Percentiles rank a stretch among this genome's conserved stretches.
phyloP scores from a whole-genome alignment of 2,329 filamentous ascomycete species.

The Alternaria sp. region DNA sequence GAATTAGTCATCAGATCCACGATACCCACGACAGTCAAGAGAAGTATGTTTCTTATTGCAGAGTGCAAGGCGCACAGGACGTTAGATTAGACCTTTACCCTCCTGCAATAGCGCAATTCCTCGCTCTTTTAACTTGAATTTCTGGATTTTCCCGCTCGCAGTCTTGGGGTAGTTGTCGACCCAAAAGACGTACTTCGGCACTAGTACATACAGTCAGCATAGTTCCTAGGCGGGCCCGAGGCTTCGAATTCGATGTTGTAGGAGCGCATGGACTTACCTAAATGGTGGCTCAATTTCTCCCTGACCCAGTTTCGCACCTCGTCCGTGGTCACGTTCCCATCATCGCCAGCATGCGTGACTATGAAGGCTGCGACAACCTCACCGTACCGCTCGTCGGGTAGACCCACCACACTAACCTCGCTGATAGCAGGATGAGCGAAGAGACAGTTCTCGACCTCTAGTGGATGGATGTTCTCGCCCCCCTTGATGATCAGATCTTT shows the following conservation, averaged over 20 bases:
- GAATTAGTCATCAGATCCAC: background rate
- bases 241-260: background rate
- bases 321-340: constrained; percentile 58
- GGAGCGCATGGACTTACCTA: constrained; percentile 54
- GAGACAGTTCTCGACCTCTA: constrained; percentile 90
- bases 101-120: constrained; percentile 51
- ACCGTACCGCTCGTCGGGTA: constrained; percentile 82
- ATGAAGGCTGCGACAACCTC: constrained; percentile 89
- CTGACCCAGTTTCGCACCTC: constrained; percentile 76
- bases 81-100: constrained; percentile 25
- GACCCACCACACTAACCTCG: constrained; percentile 82
- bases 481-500: constrained; percentile 96
- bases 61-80: background rate
- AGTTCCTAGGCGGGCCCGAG: background rate
- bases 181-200: constrained; percentile 91
- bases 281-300: constrained; percentile 72
- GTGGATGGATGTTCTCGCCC: constrained; percentile 93
- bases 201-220: background rate
- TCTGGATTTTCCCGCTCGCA: constrained; percentile 95
- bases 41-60: background rate
- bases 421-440: constrained; percentile 72
- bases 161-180: constrained; percentile 88
- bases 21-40: background rate
- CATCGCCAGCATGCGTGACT: constrained; percentile 55
- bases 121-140: constrained; percentile 80